Evolutionary conservation across 305 asterid species (phyloP).

Genomic region (Fraxinus latifolia): DNA sequence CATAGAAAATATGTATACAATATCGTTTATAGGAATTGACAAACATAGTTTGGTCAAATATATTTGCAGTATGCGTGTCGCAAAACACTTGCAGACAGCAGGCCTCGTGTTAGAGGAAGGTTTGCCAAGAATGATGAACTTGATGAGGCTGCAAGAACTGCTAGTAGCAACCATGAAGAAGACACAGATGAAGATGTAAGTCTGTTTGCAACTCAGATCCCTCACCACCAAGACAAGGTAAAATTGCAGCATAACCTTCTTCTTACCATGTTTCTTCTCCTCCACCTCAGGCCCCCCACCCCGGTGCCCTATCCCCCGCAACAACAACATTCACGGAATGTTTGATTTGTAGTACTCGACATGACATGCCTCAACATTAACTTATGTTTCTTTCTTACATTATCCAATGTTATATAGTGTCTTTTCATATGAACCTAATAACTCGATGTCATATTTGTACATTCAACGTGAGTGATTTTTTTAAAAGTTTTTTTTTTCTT

Average conservation of each 20-base stretch:
- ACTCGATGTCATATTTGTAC: neutral
- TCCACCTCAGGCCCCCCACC: neutral
- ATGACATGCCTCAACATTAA: neutral
- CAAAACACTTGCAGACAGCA: conserved; percentile 79
- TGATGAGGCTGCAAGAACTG: conserved; percentile 39
- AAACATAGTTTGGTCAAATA: neutral
- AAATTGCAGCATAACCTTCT: neutral
- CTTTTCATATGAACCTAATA: neutral
- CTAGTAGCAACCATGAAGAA: conserved; percentile 55
- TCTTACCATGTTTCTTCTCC: neutral
- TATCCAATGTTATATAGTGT: neutral
- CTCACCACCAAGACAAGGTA: conserved; percentile 31
- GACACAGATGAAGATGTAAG: conserved; percentile 56
- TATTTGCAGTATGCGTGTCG: conserved; percentile 74
- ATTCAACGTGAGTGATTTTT: too few species aligned
- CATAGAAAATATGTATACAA: too few species aligned
- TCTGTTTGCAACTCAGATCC: conserved; percentile 27
- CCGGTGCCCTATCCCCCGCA: neutral
- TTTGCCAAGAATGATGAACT: conserved; percentile 77
- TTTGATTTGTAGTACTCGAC: neutral
- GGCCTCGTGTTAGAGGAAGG: conserved; percentile 84
- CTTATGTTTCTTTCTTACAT: neutral
- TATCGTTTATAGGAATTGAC: neutral
- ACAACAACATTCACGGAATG: neutral
- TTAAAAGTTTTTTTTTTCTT: too few species aligned